phyloP scores from a whole-genome alignment of 2,329 filamentous ascomycete species.

The Fulvia fulva region DNA sequence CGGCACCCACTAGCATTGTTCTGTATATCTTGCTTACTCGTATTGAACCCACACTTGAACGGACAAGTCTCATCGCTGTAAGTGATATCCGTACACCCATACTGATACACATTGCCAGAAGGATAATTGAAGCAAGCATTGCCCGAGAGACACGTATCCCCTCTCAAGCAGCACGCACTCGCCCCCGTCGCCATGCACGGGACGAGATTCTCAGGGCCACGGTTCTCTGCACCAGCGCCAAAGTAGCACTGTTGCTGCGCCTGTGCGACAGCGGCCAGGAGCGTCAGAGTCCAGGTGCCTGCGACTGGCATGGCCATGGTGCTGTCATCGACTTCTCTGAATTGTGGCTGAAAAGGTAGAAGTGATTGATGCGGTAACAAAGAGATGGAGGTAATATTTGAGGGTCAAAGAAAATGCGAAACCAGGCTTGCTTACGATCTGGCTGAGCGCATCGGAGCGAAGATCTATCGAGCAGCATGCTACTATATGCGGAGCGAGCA shows the following conservation, averaged over 20 bases:
- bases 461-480: neutral
- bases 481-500: neutral
- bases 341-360: neutral
- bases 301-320: neutral
- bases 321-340: neutral
- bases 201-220: constrained; percentile 24
- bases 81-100: constrained; percentile 32
- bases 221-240: constrained; percentile 26
- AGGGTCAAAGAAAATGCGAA: neutral
- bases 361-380: neutral
- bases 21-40: constrained; percentile 12
- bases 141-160: constrained; percentile 29
- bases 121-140: constrained; percentile 29
- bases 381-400: neutral
- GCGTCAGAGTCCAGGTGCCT: neutral
- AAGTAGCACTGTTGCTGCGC: constrained; percentile 33
- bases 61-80: constrained; percentile 28
- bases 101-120: constrained; percentile 29
- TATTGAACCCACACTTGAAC: constrained; percentile 30
- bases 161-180: constrained; percentile 29
- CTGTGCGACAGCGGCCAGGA: neutral
- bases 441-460: neutral
- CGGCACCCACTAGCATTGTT: neutral
- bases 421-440: neutral
- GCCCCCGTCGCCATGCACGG: constrained; percentile 24